Percentiles rank a stretch among this genome's conserved stretches.
These are phyloP conservation scores for Aspergillus bridgeri DNA, from an alignment of 495 filamentous ascomycete genomes.

Conservation along the genomic window DNA sequence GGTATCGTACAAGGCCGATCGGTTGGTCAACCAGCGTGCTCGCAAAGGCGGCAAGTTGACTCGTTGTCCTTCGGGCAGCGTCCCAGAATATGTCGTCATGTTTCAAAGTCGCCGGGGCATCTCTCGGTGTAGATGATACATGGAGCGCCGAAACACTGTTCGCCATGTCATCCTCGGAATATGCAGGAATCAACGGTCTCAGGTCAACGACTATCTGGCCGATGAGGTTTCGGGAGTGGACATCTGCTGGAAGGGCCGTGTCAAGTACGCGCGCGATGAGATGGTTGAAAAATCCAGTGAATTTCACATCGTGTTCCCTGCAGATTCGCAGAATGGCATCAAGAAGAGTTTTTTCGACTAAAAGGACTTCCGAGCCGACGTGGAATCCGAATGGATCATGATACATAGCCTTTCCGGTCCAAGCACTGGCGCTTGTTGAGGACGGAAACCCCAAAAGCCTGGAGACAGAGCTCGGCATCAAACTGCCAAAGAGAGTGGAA, in stretches of 20 bases:
- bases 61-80: slow-evolving; percentile 14
- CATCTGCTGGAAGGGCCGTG: slow-evolving; percentile 1
- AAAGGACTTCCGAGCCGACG: slow-evolving; percentile 11
- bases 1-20: slow-evolving; percentile 17
- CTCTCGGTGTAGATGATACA: slow-evolving; percentile 6
- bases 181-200: slow-evolving; percentile 8
- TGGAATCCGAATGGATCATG: slow-evolving; percentile 8
- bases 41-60: slow-evolving; percentile 8
- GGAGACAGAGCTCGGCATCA: slow-evolving; percentile 8
- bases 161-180: slow-evolving; percentile 11
- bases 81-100: slow-evolving; percentile 12
- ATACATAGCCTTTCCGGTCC: slow-evolving; percentile 6
- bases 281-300: slow-evolving; percentile 18
- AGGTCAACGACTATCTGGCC: slow-evolving; percentile 16
- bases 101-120: too few species aligned
- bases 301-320: slow-evolving; percentile 9
- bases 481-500: slow-evolving; percentile 6
- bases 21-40: slow-evolving; percentile 18
- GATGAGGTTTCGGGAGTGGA: slow-evolving; percentile 8
- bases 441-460: background rate
- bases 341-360: background rate
- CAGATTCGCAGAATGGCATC: slow-evolving; percentile 9
- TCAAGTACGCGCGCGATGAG: slow-evolving; percentile 15
- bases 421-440: background rate
- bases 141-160: slow-evolving; percentile 11